Percentiles rank a stretch among this genome's conserved stretches.
phyloP scores from a whole-genome alignment of 768 basidiomycete genomes.

The Leccinum disarticulatum region DNA sequence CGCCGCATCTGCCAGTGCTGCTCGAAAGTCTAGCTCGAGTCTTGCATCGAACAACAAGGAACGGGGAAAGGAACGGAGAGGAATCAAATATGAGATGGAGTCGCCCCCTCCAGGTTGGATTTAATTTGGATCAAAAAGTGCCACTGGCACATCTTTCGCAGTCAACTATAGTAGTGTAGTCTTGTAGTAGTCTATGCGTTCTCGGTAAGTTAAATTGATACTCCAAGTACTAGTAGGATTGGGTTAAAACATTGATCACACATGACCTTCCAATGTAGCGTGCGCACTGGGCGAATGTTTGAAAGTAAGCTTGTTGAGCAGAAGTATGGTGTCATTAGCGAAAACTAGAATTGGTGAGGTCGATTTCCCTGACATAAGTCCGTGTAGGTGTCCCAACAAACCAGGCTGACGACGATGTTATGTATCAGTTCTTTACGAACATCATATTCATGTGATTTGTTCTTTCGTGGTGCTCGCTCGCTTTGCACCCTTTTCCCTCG shows the following conservation, averaged over 20 bases:
- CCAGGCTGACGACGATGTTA: neutral
- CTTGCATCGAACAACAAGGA: constrained; percentile 17
- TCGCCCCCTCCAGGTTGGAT: constrained; percentile 51
- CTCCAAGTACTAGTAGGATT: too few species aligned
- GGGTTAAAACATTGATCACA: too few species aligned
- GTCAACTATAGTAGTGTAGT: neutral
- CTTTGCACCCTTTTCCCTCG: neutral
- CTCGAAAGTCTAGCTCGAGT: constrained; percentile 9
- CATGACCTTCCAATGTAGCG: constrained; percentile 4
- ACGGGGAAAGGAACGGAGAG: constrained; percentile 12
- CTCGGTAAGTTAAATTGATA: too few species aligned
- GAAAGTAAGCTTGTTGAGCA: neutral
- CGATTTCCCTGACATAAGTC: neutral
- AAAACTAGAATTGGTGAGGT: neutral
- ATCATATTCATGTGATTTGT: too few species aligned
- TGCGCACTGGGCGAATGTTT: neutral
- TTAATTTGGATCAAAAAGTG: constrained; percentile 21
- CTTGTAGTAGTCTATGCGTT: neutral
- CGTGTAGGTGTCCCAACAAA: neutral
- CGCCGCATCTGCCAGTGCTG: neutral
- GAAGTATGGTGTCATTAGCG: neutral
- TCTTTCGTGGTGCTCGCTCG: too few species aligned
- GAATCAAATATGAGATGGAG: constrained; percentile 4
- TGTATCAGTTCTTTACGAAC: too few species aligned
- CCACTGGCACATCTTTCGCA: neutral